Evolutionary conservation across 331 rosid species (phyloP).

Genomic region (Phaseolus coccineus): DNA sequence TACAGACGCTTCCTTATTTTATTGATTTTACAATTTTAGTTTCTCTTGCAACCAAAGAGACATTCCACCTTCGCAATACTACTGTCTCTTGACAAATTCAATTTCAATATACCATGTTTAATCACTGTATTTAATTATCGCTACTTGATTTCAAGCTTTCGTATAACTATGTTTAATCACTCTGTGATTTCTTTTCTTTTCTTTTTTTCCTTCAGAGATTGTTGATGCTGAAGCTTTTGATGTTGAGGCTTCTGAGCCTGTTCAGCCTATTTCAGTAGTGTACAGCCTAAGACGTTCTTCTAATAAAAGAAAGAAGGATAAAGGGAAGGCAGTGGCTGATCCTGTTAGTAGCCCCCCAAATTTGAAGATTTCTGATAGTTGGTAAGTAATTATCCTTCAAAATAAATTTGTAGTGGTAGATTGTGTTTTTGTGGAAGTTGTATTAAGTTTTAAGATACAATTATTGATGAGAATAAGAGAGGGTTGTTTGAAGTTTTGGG

Average conservation of each 20-base stretch:
- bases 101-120: background rate
- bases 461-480: too few relatives aligned
- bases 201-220: conserved; percentile 46
- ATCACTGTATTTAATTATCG: background rate
- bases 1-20: background rate
- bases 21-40: too few relatives aligned
- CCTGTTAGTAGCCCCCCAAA: conserved; percentile 41
- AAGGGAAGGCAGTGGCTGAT: conserved; percentile 52
- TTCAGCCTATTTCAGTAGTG: conserved; percentile 54
- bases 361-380: background rate
- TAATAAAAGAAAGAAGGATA: conserved; percentile 52
- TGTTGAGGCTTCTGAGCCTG: conserved; percentile 49
- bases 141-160: background rate
- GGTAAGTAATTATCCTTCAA: conserved; percentile 40
- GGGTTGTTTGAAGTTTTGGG: too few relatives aligned
- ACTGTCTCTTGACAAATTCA: background rate
- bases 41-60: too few relatives aligned
- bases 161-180: background rate
- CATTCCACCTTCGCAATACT: background rate
- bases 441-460: background rate
- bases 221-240: conserved; percentile 47
- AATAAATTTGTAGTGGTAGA: background rate
- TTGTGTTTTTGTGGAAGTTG: conserved; percentile 19
- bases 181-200: background rate
- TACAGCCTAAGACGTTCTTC: conserved; percentile 49